Base-by-base conservation (phyloP, 441 rosid species). In the Erodium trifolium region DNA sequence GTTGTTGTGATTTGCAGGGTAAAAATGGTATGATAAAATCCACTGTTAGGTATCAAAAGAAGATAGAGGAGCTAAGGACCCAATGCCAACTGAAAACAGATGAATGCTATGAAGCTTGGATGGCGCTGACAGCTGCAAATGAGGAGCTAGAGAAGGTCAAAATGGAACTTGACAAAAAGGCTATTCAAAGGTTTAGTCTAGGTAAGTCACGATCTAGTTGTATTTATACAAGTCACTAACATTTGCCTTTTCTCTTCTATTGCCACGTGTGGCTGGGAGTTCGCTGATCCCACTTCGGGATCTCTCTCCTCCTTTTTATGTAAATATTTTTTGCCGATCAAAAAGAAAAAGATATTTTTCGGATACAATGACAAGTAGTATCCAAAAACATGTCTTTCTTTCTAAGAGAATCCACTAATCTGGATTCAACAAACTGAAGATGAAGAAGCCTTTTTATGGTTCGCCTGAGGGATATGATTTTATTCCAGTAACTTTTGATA, bases 101-200 rank as follows among this genome's bases (percentile, higher is more conserved):
- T 72, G 97, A 91, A 80, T 84, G 86, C 75, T 89, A 84, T 74
- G 91, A 91, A 63, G 96, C 96, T 18, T 72, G 80, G 79, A 86
- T 71, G 65, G 85, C 97, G 49, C 83, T 89, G 23, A 69, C 80
- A 35, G 93, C 86, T 43, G 86, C 91, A 57, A 91, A 88, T 70
- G 85, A 85, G 69, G 99, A 91, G 82, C 88, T 93, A 67, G 70
- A 72, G 67, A 72, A 63, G 35, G 63, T 72, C 31, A 41, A 43
- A 11, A 18, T 72, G 70, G 71, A 31, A 6, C 70, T 67, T 67
- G 70, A 72, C 67, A 67, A 72, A 6, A 72, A 55, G 51, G 43
- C 18, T 62, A 67, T 72, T 19, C 63, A 67, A 45, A 72, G 67
- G 5, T 19, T 37, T 47, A 39, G 63, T 43, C 45, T 67, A 67